phyloP scores from a whole-genome alignment of 1,284 basidiomycete genomes.

The Anthracocystis panici-leucophaei region DNA sequence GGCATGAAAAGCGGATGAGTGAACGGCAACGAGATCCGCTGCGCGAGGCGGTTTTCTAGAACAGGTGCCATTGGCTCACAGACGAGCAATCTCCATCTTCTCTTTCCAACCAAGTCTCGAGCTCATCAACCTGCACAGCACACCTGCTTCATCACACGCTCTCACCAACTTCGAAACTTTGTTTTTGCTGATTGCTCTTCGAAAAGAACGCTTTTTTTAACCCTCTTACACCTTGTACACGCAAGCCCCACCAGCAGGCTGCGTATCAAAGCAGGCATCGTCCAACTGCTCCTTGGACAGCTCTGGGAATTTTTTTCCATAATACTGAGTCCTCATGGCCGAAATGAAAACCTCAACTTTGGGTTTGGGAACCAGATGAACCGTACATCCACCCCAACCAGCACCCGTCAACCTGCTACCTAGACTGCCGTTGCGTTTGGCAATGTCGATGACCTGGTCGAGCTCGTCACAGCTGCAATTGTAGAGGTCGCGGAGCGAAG shows the following conservation, averaged over 20 bases:
- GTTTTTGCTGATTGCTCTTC: too few relatives aligned
- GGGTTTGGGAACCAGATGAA: conserved; percentile 62
- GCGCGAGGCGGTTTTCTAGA: too few relatives aligned
- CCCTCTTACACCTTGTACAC: conserved; percentile 42
- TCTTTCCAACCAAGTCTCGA: too few relatives aligned
- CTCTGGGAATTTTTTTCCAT: conserved; percentile 43
- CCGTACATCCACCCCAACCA: conserved; percentile 68
- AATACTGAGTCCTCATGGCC: conserved; percentile 57
- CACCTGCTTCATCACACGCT: too few relatives aligned
- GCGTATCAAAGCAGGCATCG: conserved; percentile 62
- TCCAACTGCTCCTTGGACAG: conserved; percentile 48
- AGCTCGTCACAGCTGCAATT: conserved; percentile 65
- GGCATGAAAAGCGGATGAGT: too few relatives aligned
- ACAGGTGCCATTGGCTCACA: too few relatives aligned
- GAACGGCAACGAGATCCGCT: too few relatives aligned
- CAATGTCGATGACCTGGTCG: conserved; percentile 59
- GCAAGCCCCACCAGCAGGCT: conserved; percentile 66
- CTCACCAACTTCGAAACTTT: too few relatives aligned
- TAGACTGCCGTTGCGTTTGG: conserved; percentile 58
- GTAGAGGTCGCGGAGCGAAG: conserved; percentile 58
- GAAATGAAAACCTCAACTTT: conserved; percentile 52
- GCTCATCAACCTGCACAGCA: too few relatives aligned
- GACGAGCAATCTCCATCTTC: too few relatives aligned
- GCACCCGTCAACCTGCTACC: conserved; percentile 65
- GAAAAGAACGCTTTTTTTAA: too few relatives aligned